Percentiles rank a stretch among this genome's conserved stretches.
These are phyloP conservation scores for Fusarium sp. DNA, from an alignment of 2,329 filamentous ascomycete species.

Conservation along the genomic window DNA sequence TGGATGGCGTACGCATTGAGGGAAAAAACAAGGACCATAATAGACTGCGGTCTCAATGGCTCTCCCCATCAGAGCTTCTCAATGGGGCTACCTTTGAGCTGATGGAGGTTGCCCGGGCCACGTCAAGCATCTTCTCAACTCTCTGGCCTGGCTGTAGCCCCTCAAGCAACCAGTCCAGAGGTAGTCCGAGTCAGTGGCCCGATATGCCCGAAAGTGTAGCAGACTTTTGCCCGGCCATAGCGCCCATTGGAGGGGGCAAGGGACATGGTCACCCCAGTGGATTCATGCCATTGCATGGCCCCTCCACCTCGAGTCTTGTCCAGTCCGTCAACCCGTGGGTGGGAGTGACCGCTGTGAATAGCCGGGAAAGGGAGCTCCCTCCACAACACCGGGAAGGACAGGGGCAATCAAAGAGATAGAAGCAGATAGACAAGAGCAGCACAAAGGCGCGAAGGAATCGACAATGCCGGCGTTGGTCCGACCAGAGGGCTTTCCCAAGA, in stretches of 20 bases:
- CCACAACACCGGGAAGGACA: constrained; percentile 37
- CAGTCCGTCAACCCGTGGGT: constrained; percentile 44
- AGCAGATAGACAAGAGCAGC: constrained; percentile 9
- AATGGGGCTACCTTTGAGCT: constrained; percentile 42
- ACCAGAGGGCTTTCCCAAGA: constrained; percentile 32
- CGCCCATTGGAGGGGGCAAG: constrained; percentile 48
- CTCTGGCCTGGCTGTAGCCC: constrained; percentile 26
- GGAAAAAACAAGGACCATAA: constrained; percentile 6
- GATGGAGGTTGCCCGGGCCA: constrained; percentile 43
- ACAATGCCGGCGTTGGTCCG: constrained; percentile 33
- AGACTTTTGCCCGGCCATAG: constrained; percentile 46
- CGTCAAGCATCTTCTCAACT: constrained; percentile 21
- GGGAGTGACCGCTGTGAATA: constrained; percentile 35
- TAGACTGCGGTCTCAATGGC: constrained; percentile 33
- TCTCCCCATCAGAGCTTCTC: constrained; percentile 35
- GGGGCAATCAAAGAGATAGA: constrained; percentile 21
- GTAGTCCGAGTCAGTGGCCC: constrained; percentile 41
- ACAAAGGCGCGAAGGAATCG: constrained; percentile 22
- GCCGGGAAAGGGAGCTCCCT: constrained; percentile 36
- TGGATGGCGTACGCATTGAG: constrained; percentile 22
- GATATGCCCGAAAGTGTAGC: constrained; percentile 45
- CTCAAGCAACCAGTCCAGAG: constrained; percentile 29
- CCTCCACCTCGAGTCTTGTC: constrained; percentile 47
- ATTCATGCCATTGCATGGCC: constrained; percentile 44
- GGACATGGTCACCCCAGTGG: constrained; percentile 46